Evolutionary conservation across 352 stramenopile genomes (phyloP).

Genomic region (Phytophthora pini): DNA sequence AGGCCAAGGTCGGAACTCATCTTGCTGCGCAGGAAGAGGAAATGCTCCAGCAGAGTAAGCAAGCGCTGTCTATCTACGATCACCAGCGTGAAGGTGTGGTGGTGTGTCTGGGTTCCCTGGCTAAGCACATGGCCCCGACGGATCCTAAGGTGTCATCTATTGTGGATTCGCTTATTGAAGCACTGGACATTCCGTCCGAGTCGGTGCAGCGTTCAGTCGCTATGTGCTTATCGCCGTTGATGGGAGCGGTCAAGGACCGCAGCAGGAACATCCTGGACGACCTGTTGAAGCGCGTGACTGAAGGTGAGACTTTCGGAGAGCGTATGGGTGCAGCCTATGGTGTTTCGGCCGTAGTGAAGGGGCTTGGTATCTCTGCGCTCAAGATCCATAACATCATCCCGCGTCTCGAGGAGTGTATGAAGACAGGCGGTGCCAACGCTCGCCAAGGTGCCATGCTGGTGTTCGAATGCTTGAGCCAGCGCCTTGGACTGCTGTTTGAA

Average conservation of each 20-base stretch:
- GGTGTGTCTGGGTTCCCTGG: slow-evolving; percentile 89
- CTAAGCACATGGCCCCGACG: slow-evolving; percentile 89
- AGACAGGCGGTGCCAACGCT: slow-evolving; percentile 72
- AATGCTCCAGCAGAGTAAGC: slow-evolving; percentile 38
- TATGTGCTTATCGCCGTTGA: slow-evolving; percentile 90
- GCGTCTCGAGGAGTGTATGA: slow-evolving; percentile 87
- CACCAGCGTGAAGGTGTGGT: slow-evolving; percentile 91
- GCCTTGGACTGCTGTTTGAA: slow-evolving; percentile 98
- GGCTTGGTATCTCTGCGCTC: slow-evolving; percentile 97
- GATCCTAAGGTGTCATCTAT: slow-evolving; percentile 92
- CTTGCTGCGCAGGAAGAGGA: slow-evolving; percentile 39
- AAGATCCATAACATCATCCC: slow-evolving; percentile 98
- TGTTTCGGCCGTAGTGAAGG: slow-evolving; percentile 99
- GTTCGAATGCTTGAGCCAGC: slow-evolving; percentile 97
- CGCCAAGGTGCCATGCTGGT: slow-evolving; percentile 96
- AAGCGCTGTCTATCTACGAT: slow-evolving; percentile 73
- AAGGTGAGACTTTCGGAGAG: slow-evolving; percentile 85
- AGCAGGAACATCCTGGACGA: slow-evolving; percentile 79
- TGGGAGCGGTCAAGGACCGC: slow-evolving; percentile 80
- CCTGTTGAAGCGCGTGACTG: slow-evolving; percentile 75
- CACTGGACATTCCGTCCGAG: slow-evolving; percentile 93
- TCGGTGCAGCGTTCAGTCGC: slow-evolving; percentile 93
- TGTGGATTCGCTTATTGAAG: slow-evolving; percentile 86
- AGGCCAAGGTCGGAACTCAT: slow-evolving; percentile 39
- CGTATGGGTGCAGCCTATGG: slow-evolving; percentile 96